phyloP scores from a whole-genome alignment of 192 early-diverging fungal genomes.

The Globomyces pollinis-pini region DNA sequence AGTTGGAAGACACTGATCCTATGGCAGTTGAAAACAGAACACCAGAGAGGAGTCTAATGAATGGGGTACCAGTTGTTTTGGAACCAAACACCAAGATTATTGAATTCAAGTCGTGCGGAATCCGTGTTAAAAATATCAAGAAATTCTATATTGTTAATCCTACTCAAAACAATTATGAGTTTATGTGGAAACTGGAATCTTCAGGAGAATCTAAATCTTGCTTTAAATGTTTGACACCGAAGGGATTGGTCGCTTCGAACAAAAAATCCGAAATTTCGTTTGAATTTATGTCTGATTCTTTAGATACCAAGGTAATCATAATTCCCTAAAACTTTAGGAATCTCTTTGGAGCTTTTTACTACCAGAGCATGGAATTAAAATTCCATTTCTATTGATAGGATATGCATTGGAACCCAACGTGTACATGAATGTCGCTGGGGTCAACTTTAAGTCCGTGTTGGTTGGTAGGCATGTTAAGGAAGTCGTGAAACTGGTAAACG shows the following conservation, averaged over 20 bases:
- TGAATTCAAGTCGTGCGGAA: slow-evolving; percentile 48
- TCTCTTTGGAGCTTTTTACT: slow-evolving; percentile 48
- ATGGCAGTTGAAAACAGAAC: slow-evolving; percentile 34
- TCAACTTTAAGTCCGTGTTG: slow-evolving; percentile 54
- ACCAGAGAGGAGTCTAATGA: slow-evolving; percentile 21
- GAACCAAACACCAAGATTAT: slow-evolving; percentile 44
- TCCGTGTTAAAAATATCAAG: slow-evolving; percentile 44
- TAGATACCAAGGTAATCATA: slow-evolving; percentile 37
- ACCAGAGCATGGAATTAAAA: slow-evolving; percentile 30
- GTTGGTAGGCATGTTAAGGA: slow-evolving; percentile 50
- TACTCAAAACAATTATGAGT: slow-evolving; percentile 38
- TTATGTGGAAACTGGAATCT: slow-evolving; percentile 36
- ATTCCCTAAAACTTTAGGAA: slow-evolving; percentile 22
- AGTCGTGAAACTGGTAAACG: slow-evolving; percentile 44
- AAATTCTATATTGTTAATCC: slow-evolving; percentile 55
- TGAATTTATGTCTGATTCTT: slow-evolving; percentile 46
- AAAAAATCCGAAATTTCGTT: slow-evolving; percentile 54
- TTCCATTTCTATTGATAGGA: slow-evolving; percentile 52
- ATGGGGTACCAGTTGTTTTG: slow-evolving; percentile 31
- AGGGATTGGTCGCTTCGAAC: slow-evolving; percentile 32
- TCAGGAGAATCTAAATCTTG: slow-evolving; percentile 15
- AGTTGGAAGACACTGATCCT: slow-evolving; percentile 52
- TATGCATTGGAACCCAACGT: slow-evolving; percentile 50
- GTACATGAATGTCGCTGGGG: slow-evolving; percentile 37
- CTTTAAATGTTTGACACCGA: slow-evolving; percentile 46